Evolutionary conservation across 257 asterid species (phyloP), one percentile per base, ranked within the genome.

Genomic region (Handroanthus guayacan): DNA sequence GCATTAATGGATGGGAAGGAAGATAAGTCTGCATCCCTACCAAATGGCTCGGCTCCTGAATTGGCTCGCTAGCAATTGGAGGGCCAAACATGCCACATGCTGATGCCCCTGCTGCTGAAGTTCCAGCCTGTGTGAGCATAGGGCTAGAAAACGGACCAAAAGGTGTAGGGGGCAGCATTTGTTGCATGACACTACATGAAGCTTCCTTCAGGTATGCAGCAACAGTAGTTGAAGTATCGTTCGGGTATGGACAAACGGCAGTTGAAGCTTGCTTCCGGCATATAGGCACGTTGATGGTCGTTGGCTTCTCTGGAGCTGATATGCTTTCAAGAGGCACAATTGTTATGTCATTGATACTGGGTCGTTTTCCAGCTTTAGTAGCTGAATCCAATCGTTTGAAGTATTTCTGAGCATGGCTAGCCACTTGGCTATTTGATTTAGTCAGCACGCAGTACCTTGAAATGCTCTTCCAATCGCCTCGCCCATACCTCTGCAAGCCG

Each of bases 401-500:
- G 72, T 63, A 81, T 34, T 76, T 81, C 54, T 81, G 84, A 47
- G 84, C 84, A 71, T 81, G 81, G 79, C 84, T 76, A 1, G 79
- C 81, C 8, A 81, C 81, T 56, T 81, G 84, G 67, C 76, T 81
- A 31, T 76, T 81, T 2, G 81, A 34, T 76, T 72, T 76, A 3
- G 68, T 76, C 25, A 6, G 60, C 54, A 81, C 84, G 6, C 62
- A 20, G 16, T 45, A 47, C 20, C 68, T 37, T 12, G 81, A 61
- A n/a, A 81, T 81, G 79, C 52, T 76, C 75, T 71, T 81, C 84
- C 84, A 81, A 67, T 76, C 79, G 20, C 84, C 81, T 70, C 38
- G 57, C 12, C 84, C 84, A 9, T 55, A 81, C 78, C 25, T 81
- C 63, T 76, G 18, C 73, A 82, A 71, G 39, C 86, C 84, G 2